Conservation (phyloP, 1,284 basidiomycete species). For the Testicularia cyperi region DNA sequence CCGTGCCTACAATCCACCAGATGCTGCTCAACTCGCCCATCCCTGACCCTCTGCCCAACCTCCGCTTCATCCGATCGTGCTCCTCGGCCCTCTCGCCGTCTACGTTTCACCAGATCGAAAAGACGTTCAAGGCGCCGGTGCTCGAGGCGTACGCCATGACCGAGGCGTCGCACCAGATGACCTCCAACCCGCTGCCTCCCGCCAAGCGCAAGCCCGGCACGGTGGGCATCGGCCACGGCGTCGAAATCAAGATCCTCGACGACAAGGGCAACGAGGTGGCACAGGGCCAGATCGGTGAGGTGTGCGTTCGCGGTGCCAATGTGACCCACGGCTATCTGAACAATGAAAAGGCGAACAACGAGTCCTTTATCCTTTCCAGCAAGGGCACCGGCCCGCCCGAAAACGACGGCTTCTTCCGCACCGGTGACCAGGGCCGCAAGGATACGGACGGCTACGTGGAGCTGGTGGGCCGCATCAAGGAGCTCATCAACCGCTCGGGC, state of each 20-base stretch:
- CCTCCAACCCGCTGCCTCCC: slow-evolving; percentile 60
- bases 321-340: slow-evolving; percentile 64
- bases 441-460: slow-evolving; percentile 68
- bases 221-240: slow-evolving; percentile 63
- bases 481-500: slow-evolving; percentile 64
- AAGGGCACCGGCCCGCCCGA: slow-evolving; percentile 20
- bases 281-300: slow-evolving; percentile 62
- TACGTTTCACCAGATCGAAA: slow-evolving; percentile 62
- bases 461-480: slow-evolving; percentile 60
- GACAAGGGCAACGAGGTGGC: slow-evolving; percentile 59
- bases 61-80: slow-evolving; percentile 64
- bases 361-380: slow-evolving; percentile 57
- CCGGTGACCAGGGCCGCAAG: slow-evolving; percentile 70
- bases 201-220: slow-evolving; percentile 62
- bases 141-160: slow-evolving; percentile 63
- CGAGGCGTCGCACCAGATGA: slow-evolving; percentile 64
- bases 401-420: slow-evolving; percentile 64
- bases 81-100: slow-evolving; percentile 63
- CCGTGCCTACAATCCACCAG: slow-evolving; percentile 64
- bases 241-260: slow-evolving; percentile 62
- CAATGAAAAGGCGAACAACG: slow-evolving; percentile 62
- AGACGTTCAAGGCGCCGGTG: slow-evolving; percentile 63
- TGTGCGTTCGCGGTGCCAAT: slow-evolving; percentile 63
- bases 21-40: slow-evolving; percentile 62
- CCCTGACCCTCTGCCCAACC: slow-evolving; percentile 60